Conservation (phyloP, 2,329 filamentous ascomycete species). For the Beauveria scarabaeidicola region DNA sequence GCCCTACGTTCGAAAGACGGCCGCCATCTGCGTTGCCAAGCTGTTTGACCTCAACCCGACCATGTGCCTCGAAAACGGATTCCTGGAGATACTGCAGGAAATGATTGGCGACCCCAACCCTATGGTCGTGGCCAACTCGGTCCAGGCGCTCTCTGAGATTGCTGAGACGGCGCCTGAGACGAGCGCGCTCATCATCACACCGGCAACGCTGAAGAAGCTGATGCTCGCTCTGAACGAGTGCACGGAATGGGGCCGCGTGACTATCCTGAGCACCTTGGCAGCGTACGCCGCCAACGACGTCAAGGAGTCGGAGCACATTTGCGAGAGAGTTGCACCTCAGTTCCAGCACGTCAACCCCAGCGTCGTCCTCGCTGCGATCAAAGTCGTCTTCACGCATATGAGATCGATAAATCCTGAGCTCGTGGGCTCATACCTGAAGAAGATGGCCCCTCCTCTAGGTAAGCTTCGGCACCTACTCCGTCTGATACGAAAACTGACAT, state of each 20-base stretch:
- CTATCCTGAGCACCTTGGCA: slow-evolving; percentile 80
- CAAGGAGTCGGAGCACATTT: slow-evolving; percentile 97
- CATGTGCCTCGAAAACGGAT: slow-evolving; percentile 95
- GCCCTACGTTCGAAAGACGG: slow-evolving; percentile 96
- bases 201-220: slow-evolving; percentile 84
- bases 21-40: slow-evolving; percentile 95
- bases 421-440: slow-evolving; percentile 82
- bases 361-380: slow-evolving; percentile 94
- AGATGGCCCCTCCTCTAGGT: slow-evolving; percentile 96
- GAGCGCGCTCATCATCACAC: slow-evolving; percentile 72
- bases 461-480: slow-evolving; percentile 22
- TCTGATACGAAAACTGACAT: slow-evolving; percentile 6
- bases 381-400: slow-evolving; percentile 97
- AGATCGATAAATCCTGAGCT: slow-evolving; percentile 69
- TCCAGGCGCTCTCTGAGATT: slow-evolving; percentile 89
- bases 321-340: slow-evolving; percentile 88
- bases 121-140: slow-evolving; percentile 97
- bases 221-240: slow-evolving; percentile 95
- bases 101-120: slow-evolving; percentile 96
- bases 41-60: slow-evolving; percentile 88
- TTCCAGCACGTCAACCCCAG: slow-evolving; percentile 98
- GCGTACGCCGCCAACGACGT: slow-evolving; percentile 80
- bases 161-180: slow-evolving; percentile 85
- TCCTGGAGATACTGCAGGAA: slow-evolving; percentile 87
- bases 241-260: slow-evolving; percentile 96